These are phyloP conservation scores for Polygonum maritimum DNA, from an alignment of 148 eudicot genomes.

Conservation along the genomic window DNA sequence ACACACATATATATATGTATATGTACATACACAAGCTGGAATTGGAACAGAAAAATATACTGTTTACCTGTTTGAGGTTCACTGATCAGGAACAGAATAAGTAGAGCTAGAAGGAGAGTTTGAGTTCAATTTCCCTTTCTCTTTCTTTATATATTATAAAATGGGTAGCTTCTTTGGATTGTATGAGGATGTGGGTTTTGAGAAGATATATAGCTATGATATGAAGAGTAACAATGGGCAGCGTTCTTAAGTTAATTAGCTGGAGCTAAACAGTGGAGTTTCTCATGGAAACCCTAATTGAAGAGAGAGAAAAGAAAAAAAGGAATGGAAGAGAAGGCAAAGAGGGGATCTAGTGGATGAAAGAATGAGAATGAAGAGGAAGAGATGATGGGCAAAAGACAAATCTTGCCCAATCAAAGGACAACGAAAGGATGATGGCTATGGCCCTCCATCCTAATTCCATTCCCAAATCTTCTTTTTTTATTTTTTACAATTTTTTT, in stretches of 20 bases:
- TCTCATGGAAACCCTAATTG: slow-evolving; percentile 4
- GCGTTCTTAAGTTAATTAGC: too few relatives aligned
- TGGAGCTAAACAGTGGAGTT: slow-evolving; percentile 3
- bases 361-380: slow-evolving; percentile 11
- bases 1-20: neutral
- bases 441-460: slow-evolving; percentile 1
- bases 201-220: neutral
- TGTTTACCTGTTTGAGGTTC: slow-evolving; percentile 5
- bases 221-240: neutral
- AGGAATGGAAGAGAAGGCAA: slow-evolving; percentile 11
- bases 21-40: too few relatives aligned
- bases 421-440: neutral
- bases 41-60: slow-evolving; percentile 7
- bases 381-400: slow-evolving; percentile 2
- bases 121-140: neutral
- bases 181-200: neutral
- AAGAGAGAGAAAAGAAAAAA: neutral
- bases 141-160: neutral
- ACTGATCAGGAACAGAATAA: neutral
- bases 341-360: slow-evolving; percentile 8
- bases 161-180: neutral
- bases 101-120: neutral
- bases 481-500: neutral
- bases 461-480: neutral
- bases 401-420: slow-evolving; percentile 10